Evolutionary conservation across 495 filamentous ascomycete genomes (phyloP).

Genomic region (Lineolata rhizophorae): DNA sequence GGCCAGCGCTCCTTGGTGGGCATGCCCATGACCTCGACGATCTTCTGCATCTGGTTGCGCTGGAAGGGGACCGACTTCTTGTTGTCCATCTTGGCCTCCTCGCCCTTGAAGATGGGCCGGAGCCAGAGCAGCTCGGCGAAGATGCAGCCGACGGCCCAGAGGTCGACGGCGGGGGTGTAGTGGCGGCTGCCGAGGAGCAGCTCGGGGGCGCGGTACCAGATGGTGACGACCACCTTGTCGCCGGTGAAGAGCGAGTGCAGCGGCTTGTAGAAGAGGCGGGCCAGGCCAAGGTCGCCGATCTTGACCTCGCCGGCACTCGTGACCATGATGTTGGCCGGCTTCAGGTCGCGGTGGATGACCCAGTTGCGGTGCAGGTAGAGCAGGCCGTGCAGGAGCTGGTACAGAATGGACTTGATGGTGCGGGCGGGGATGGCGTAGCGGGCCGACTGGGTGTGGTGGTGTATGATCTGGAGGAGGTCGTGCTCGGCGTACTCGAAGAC

Average conservation of each 20-base stretch:
- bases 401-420: slow-evolving; percentile 80
- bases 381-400: slow-evolving; percentile 82
- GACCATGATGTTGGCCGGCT: slow-evolving; percentile 98
- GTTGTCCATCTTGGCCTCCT: slow-evolving; percentile 95
- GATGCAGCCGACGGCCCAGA: slow-evolving; percentile 96
- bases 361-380: slow-evolving; percentile 92
- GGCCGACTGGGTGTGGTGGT: slow-evolving; percentile 81
- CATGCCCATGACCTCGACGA: slow-evolving; percentile 82
- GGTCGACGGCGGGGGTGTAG: slow-evolving; percentile 89
- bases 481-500: slow-evolving; percentile 98
- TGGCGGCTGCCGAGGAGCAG: slow-evolving; percentile 75
- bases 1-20: slow-evolving; percentile 84
- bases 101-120: slow-evolving; percentile 92
- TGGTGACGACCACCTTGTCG: slow-evolving; percentile 97
- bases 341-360: slow-evolving; percentile 92
- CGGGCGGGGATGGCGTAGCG: slow-evolving; percentile 69
- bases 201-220: slow-evolving; percentile 97
- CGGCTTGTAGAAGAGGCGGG: slow-evolving; percentile 83
- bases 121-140: slow-evolving; percentile 85
- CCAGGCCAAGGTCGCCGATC: slow-evolving; percentile 83
- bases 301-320: slow-evolving; percentile 75
- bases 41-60: slow-evolving; percentile 96
- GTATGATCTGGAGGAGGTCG: slow-evolving; percentile 93
- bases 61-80: slow-evolving; percentile 97
- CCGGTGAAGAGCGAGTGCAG: slow-evolving; percentile 76